Conservation (phyloP, 2,329 filamentous ascomycete genomes). For the Ophiostoma fasciatum region DNA sequence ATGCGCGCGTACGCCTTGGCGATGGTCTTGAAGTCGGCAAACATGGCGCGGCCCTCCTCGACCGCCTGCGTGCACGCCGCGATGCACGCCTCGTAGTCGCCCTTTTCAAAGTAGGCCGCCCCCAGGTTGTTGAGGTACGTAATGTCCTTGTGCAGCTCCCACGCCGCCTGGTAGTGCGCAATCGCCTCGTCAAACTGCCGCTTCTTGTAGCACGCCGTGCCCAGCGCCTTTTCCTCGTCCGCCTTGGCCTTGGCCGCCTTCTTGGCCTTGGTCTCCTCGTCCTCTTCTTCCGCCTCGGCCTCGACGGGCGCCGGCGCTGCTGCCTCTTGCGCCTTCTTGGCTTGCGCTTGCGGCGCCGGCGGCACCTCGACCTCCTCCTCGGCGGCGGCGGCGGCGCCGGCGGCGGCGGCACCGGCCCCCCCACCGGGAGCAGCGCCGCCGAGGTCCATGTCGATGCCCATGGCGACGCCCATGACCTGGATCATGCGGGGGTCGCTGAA, state of each 20-base stretch:
- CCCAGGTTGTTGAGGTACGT: slow-evolving; percentile 95
- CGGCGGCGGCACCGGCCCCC: slow-evolving; percentile 10
- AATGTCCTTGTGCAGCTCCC: slow-evolving; percentile 91
- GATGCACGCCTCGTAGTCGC: slow-evolving; percentile 77
- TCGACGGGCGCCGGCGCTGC: slow-evolving; percentile 39
- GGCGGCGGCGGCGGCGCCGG: slow-evolving; percentile 16
- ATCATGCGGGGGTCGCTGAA: slow-evolving; percentile 87
- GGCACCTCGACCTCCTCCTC: slow-evolving; percentile 53
- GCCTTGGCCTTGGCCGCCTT: slow-evolving; percentile 85
- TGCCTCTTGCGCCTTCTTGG: slow-evolving; percentile 30
- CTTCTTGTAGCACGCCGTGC: slow-evolving; percentile 97
- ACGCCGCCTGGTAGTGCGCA: slow-evolving; percentile 84
- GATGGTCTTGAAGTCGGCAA: slow-evolving; percentile 95
- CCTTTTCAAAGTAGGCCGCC: slow-evolving; percentile 91
- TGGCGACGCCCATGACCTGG: slow-evolving; percentile 80
- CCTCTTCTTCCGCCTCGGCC: slow-evolving; percentile 51
- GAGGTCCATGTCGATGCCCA: slow-evolving; percentile 86
- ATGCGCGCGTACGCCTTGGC: slow-evolving; percentile 97
- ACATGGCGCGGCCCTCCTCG: slow-evolving; percentile 75
- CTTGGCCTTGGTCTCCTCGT: slow-evolving; percentile 72
- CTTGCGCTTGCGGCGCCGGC: slow-evolving; percentile 52
- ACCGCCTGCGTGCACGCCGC: slow-evolving; percentile 78
- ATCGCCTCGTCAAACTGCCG: slow-evolving; percentile 91
- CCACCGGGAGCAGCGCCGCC: slow-evolving; percentile 16
- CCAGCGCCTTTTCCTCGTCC: slow-evolving; percentile 86